phyloP scores from a whole-genome alignment of 1,284 basidiomycete genomes.

The Ustilago crameri region DNA sequence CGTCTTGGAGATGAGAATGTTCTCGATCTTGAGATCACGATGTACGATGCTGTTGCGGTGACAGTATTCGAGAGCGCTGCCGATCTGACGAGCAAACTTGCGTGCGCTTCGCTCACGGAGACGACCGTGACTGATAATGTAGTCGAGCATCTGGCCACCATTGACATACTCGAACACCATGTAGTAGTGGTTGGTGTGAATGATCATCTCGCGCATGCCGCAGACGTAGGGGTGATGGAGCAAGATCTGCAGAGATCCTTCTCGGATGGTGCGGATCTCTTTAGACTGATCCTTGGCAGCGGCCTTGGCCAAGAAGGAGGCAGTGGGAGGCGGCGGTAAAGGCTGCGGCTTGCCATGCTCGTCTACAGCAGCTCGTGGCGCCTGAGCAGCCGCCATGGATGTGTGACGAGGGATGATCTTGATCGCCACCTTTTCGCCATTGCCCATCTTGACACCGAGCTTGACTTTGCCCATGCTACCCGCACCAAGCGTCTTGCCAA shows the following conservation, averaged over 20 bases:
- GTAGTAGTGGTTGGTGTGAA: constrained; percentile 81
- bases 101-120: constrained; percentile 92
- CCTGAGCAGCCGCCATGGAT: constrained; percentile 71
- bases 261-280: constrained; percentile 93
- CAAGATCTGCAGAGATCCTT: constrained; percentile 90
- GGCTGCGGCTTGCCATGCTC: constrained; percentile 69
- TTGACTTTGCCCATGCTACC: constrained; percentile 99
- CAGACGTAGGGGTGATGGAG: constrained; percentile 98
- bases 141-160: constrained; percentile 99
- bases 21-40: constrained; percentile 98
- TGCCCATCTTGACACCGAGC: constrained; percentile 87
- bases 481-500: constrained; percentile 95
- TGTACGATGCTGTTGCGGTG: constrained; percentile 98
- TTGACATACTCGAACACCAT: constrained; percentile 99
- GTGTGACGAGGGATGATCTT: constrained; percentile 92
- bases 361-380: constrained; percentile 57
- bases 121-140: constrained; percentile 98
- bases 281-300: constrained; percentile 88
- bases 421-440: constrained; percentile 96
- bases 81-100: constrained; percentile 97
- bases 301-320: constrained; percentile 60
- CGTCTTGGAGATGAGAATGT: constrained; percentile 97
- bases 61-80: constrained; percentile 93
- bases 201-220: constrained; percentile 93
- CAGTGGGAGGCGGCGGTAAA: constrained; percentile 43